Conservation (phyloP, 202 grass and related monocot genomes). For the Dendrocalamus latiflorus region DNA sequence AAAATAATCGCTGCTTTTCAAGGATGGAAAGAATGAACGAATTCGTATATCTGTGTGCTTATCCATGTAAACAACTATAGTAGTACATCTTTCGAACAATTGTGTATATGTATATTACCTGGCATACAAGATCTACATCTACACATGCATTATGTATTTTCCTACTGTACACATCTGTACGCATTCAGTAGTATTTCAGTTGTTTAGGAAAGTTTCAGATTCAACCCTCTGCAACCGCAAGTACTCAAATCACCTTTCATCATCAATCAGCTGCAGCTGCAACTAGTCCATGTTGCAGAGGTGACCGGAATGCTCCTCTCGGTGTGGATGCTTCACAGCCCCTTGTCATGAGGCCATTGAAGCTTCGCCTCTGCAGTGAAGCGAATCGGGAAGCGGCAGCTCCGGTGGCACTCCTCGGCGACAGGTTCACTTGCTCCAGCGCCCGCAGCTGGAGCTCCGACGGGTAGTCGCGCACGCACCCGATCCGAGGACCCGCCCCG, state of each 20-base stretch:
- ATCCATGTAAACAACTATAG: neutral
- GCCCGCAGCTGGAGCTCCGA: conserved; percentile 67
- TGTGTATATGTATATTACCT: conserved; percentile 16
- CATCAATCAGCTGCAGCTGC: neutral
- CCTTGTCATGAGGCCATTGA: conserved; percentile 1
- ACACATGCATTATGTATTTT: neutral
- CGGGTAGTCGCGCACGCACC: conserved; percentile 86
- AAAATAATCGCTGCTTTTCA: too few species aligned
- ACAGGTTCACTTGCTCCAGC: too few species aligned
- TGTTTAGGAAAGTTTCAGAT: neutral
- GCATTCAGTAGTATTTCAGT: neutral
- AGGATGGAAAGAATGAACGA: too few species aligned
- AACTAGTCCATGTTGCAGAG: conserved; percentile 46
- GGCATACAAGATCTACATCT: neutral
- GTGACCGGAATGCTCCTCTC: conserved; percentile 28
- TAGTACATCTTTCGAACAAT: conserved; percentile 1
- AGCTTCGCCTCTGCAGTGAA: conserved; percentile 26
- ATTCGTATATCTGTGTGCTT: neutral
- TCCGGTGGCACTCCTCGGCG: conserved; percentile 32
- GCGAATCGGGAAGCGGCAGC: conserved; percentile 27
- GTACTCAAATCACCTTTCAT: neutral
- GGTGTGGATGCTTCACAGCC: conserved; percentile 21
- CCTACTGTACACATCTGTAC: neutral
- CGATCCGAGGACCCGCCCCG: conserved; percentile 76
- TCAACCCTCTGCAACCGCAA: neutral